Conservation (phyloP, 1,284 basidiomycete genomes). For the Grifola frondosa region DNA sequence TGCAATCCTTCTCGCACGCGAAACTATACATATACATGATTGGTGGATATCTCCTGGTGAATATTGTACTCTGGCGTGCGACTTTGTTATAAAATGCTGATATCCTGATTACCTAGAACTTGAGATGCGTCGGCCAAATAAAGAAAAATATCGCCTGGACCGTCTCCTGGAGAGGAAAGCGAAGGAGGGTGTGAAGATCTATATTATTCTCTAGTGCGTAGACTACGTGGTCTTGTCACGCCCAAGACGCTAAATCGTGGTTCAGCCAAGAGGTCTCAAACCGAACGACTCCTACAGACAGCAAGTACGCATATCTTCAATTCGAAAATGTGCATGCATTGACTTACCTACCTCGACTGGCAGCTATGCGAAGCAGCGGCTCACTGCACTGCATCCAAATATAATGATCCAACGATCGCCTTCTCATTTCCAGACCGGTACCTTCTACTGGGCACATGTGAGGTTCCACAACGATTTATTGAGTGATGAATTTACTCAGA, state of each 20-base stretch:
- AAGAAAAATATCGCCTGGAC: slow-evolving; percentile 89
- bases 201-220: slow-evolving; percentile 89
- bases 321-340: no score
- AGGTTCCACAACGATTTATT: neutral
- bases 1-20: slow-evolving; percentile 88
- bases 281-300: slow-evolving; percentile 90
- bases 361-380: slow-evolving; percentile 88
- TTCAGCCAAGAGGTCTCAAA: slow-evolving; percentile 94
- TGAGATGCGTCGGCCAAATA: slow-evolving; percentile 79
- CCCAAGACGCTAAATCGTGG: no score
- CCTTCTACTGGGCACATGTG: slow-evolving; percentile 97
- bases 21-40: slow-evolving; percentile 91
- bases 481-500: slow-evolving; percentile 2
- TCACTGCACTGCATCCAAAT: slow-evolving; percentile 87
- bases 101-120: slow-evolving; percentile 55
- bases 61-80: slow-evolving; percentile 19
- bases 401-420: slow-evolving; percentile 97
- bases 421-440: slow-evolving; percentile 96
- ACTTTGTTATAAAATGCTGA: neutral
- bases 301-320: slow-evolving; percentile 56
- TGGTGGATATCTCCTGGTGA: slow-evolving; percentile 95
- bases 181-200: slow-evolving; percentile 94
- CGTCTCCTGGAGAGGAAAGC: slow-evolving; percentile 89
- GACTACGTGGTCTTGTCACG: no score
- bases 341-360: slow-evolving; percentile 6